Conservation (phyloP, 169 alveolate species). For the Plasmodium billcollinsi region DNA sequence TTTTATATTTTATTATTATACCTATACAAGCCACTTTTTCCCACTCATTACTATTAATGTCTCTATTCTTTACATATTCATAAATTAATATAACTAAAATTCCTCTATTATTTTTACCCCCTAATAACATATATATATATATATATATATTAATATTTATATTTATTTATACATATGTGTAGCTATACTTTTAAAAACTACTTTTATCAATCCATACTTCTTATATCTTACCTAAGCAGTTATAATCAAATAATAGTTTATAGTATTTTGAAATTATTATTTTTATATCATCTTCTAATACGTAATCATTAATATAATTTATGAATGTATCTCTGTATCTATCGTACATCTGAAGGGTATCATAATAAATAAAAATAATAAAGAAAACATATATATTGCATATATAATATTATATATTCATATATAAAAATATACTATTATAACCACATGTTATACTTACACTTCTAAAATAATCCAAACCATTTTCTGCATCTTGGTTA, state of each 20-base stretch:
- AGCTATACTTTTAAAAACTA: too few relatives aligned
- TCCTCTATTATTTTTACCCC: constrained; percentile 71
- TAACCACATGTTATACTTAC: constrained; percentile 9
- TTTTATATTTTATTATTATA: background rate
- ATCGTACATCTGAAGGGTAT: constrained; percentile 32
- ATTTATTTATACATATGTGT: background rate
- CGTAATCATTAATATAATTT: constrained; percentile 24
- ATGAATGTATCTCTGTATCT: constrained; percentile 53
- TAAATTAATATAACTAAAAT: constrained; percentile 57
- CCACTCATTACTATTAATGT: constrained; percentile 62
- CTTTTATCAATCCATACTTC: too few relatives aligned
- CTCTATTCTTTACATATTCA: constrained; percentile 73
- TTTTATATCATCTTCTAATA: constrained; percentile 50
- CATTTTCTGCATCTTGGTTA: constrained; percentile 48
- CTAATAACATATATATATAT: constrained; percentile 9
- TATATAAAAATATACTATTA: constrained; percentile 6
- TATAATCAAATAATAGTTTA: constrained; percentile 52
- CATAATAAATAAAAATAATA: background rate
- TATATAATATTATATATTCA: background rate
- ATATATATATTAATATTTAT: too few relatives aligned
- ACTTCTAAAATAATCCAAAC: constrained; percentile 49
- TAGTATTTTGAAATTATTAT: constrained; percentile 34
- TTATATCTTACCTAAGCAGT: constrained; percentile 43
- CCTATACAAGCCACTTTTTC: constrained; percentile 73
- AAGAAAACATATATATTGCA: background rate